Conservation (phyloP, 1,284 basidiomycete species). For the Puccinia novopanici region DNA sequence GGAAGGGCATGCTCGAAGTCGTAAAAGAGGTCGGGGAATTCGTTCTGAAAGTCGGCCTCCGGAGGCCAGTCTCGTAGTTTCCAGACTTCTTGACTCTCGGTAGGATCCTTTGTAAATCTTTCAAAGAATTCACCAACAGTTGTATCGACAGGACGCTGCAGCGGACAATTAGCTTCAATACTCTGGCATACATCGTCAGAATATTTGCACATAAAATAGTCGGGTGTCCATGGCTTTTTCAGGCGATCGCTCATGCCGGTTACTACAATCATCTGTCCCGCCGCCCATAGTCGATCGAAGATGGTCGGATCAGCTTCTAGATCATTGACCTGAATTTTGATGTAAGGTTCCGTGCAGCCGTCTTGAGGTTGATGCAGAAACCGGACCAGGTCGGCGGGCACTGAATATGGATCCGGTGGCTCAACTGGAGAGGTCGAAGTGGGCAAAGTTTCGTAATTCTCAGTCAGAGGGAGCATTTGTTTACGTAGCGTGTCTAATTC, state of each 20-base stretch:
- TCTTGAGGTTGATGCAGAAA: too few relatives aligned
- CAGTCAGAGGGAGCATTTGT: too few relatives aligned
- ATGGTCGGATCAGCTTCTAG: slow-evolving; percentile 17
- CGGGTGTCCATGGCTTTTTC: slow-evolving; percentile 52
- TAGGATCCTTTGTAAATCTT: slow-evolving; percentile 52
- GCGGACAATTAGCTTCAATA: slow-evolving; percentile 54
- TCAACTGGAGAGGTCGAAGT: not conserved
- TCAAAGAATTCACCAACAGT: slow-evolving; percentile 31
- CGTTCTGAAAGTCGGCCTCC: slow-evolving; percentile 54
- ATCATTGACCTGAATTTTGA: too few relatives aligned
- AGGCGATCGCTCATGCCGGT: slow-evolving; percentile 50
- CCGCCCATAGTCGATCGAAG: slow-evolving; percentile 41
- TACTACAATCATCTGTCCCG: slow-evolving; percentile 55
- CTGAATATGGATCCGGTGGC: not conserved
- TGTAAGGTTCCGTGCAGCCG: too few relatives aligned
- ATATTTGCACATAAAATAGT: slow-evolving; percentile 52
- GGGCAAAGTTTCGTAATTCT: too few relatives aligned
- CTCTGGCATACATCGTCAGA: slow-evolving; percentile 53
- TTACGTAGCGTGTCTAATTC: too few relatives aligned
- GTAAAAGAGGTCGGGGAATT: slow-evolving; percentile 56
- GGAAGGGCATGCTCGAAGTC: too few relatives aligned
- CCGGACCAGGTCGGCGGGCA: not conserved
- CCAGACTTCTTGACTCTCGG: slow-evolving; percentile 51
- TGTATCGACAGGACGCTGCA: not conserved
- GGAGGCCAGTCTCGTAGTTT: slow-evolving; percentile 56